Conservation (phyloP, 495 filamentous ascomycete species). For the Xylaria grammica region DNA sequence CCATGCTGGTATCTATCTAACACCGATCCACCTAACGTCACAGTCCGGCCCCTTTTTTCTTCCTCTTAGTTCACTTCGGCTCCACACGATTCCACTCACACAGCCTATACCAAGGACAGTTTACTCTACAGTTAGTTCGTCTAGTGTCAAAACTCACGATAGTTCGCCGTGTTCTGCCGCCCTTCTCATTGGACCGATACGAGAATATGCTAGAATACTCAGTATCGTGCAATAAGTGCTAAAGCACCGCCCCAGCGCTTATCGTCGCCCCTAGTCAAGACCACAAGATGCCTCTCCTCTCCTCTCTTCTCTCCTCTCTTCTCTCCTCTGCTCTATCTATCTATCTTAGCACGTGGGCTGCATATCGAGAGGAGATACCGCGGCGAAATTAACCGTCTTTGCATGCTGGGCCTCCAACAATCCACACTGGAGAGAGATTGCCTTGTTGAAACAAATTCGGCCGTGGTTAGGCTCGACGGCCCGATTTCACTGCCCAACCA, state of each 20-base stretch:
- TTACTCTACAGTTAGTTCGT: no score
- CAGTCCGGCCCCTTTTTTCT: background rate
- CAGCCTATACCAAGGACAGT: background rate
- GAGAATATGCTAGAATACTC: background rate
- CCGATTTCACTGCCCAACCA: conserved; percentile 10
- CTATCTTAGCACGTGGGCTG: background rate
- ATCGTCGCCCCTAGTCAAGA: background rate
- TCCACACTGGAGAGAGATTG: no score
- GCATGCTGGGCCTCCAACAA: background rate
- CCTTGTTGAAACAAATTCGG: background rate
- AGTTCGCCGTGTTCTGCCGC: conserved; percentile 1
- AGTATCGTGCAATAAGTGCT: background rate
- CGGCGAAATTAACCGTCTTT: conserved; percentile 10
- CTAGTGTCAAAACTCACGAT: conserved; percentile 9
- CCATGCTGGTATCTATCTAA: conserved; percentile 1
- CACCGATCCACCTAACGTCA: conserved; percentile 5
- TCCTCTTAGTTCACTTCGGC: background rate
- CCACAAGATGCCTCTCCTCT: background rate
- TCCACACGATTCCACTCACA: conserved; percentile 13
- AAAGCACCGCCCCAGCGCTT: background rate
- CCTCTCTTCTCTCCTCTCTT: no score
- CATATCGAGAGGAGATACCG: conserved; percentile 8
- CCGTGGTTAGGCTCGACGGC: conserved; percentile 13
- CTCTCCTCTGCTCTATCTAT: no score
- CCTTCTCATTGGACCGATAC: background rate